Percentiles rank a stretch among this genome's conserved stretches.
These are phyloP conservation scores for Gnaphalium uliginosum DNA, from an alignment of 129 eudicot species.

Conservation along the genomic window DNA sequence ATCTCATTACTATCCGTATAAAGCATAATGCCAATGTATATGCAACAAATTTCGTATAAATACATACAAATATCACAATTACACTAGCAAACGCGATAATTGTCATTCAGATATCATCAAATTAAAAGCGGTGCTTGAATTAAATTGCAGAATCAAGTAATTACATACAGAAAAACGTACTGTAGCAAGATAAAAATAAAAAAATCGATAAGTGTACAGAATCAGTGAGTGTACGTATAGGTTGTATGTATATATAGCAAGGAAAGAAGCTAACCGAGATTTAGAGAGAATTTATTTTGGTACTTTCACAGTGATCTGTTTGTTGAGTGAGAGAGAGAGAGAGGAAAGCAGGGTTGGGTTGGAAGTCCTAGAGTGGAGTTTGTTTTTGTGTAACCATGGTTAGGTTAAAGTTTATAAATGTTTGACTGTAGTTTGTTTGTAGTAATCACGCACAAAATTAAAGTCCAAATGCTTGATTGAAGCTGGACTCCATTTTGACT, in stretches of 20 bases:
- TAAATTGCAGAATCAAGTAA: conserved; percentile 22
- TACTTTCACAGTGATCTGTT: conserved; percentile 31
- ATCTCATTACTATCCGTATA: conserved; percentile 14
- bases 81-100: conserved; percentile 12
- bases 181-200: neutral
- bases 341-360: neutral
- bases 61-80: neutral
- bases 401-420: conserved; percentile 14
- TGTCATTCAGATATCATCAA: conserved; percentile 1
- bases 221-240: conserved; percentile 10
- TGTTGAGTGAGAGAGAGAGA: conserved; percentile 15
- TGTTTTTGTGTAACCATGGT: conserved; percentile 22
- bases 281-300: neutral
- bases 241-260: neutral
- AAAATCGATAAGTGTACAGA: neutral
- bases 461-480: conserved; percentile 19
- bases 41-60: conserved; percentile 11
- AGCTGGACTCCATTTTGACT: conserved; percentile 34
- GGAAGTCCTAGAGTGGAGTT: conserved; percentile 11
- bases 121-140: neutral
- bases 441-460: neutral
- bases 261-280: conserved; percentile 25
- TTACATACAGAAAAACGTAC: neutral
- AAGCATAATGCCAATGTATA: conserved; percentile 26
- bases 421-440: neutral